phyloP scores from a whole-genome alignment of 257 asterid genomes.

The Nicotiana attenuata region DNA sequence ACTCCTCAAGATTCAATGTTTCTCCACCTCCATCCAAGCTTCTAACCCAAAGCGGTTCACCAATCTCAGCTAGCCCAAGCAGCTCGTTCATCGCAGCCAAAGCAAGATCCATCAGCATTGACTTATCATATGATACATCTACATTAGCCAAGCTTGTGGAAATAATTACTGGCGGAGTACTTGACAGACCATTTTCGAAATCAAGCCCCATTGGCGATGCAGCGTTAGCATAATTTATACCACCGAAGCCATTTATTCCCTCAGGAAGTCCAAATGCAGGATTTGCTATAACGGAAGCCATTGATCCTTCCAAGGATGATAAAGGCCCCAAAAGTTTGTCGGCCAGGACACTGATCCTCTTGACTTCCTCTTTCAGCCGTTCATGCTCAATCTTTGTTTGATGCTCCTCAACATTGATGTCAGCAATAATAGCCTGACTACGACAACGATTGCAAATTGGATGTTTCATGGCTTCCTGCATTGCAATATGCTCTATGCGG shows the following conservation, averaged over 20 bases:
- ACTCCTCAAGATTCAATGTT: slow-evolving; percentile 57
- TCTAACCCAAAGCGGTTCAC: slow-evolving; percentile 55
- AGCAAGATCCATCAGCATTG: slow-evolving; percentile 48
- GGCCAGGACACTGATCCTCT: slow-evolving; percentile 33
- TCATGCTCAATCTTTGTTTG: slow-evolving; percentile 64
- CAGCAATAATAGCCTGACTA: slow-evolving; percentile 43
- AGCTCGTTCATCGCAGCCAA: slow-evolving; percentile 63
- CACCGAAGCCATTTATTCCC: slow-evolving; percentile 38
- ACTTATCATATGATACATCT: slow-evolving; percentile 37
- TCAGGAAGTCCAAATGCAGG: slow-evolving; percentile 43
- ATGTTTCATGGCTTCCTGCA: slow-evolving; percentile 55
- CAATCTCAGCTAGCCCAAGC: slow-evolving; percentile 48
- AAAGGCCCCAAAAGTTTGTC: slow-evolving; percentile 44
- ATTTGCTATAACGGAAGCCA: slow-evolving; percentile 18
- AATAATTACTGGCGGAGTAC: slow-evolving; percentile 17
- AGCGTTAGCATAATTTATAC: slow-evolving; percentile 26
- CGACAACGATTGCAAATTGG: slow-evolving; percentile 60
- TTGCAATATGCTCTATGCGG: slow-evolving; percentile 46
- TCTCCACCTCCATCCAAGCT: slow-evolving; percentile 45
- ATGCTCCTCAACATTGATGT: slow-evolving; percentile 44
- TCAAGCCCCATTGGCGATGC: slow-evolving; percentile 40
- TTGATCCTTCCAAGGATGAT: slow-evolving; percentile 11
- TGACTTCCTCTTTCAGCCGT: slow-evolving; percentile 54
- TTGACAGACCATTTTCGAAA: slow-evolving; percentile 29
- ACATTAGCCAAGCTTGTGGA: slow-evolving; percentile 21